Conservation (phyloP, 2,329 filamentous ascomycete genomes). For the Colletotrichum trifolii region DNA sequence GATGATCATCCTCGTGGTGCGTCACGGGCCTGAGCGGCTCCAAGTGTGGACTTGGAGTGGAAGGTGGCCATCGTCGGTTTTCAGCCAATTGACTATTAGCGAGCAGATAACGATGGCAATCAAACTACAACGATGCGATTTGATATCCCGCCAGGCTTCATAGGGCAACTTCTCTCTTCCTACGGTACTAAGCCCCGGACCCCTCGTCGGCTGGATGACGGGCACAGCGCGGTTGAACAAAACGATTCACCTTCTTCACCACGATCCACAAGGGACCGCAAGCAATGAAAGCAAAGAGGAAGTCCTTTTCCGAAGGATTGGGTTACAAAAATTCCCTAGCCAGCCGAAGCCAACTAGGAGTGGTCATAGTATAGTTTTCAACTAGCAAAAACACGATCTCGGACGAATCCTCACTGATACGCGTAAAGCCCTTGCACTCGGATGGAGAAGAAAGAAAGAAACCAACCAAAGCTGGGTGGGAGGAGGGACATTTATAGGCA, state of each 20-base stretch:
- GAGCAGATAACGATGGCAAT: too few relatives aligned
- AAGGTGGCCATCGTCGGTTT: too few relatives aligned
- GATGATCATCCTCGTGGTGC: too few relatives aligned
- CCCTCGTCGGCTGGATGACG: too few relatives aligned
- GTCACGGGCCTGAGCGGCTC: too few relatives aligned
- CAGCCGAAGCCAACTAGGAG: constrained; percentile 76
- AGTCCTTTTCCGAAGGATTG: constrained; percentile 40
- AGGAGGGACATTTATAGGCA: not conserved
- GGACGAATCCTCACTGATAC: constrained; percentile 89
- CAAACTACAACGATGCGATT: too few relatives aligned
- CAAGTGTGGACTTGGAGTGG: too few relatives aligned
- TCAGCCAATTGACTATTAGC: too few relatives aligned
- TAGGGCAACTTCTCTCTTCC: too few relatives aligned
- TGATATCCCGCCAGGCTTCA: too few relatives aligned
- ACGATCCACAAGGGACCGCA: constrained; percentile 52
- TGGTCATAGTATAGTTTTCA: constrained; percentile 86
- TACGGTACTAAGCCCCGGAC: too few relatives aligned
- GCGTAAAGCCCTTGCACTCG: constrained; percentile 82
- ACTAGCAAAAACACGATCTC: constrained; percentile 91
- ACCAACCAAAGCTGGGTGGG: constrained; percentile 1
- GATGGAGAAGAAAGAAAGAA: constrained; percentile 61
- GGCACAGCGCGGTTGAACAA: too few relatives aligned
- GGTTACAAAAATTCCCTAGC: constrained; percentile 83
- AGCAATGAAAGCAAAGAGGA: constrained; percentile 61
- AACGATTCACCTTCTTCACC: constrained; percentile 61